These are phyloP conservation scores for Phytophthora quininea DNA, from an alignment of 352 stramenopile species.

Conservation along the genomic window DNA sequence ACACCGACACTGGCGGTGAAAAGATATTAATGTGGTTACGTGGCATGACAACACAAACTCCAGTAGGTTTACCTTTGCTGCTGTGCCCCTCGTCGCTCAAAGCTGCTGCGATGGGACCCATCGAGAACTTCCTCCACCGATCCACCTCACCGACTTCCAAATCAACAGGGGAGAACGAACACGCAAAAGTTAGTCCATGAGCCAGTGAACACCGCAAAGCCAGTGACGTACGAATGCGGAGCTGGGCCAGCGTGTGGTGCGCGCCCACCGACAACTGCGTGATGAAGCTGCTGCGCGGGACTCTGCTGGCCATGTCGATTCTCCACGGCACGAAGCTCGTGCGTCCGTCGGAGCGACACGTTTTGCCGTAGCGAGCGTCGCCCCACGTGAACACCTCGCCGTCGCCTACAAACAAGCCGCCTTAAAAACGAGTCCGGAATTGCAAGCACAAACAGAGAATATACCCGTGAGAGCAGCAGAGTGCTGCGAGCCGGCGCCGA, in stretches of 20 bases:
- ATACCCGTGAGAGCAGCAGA: conserved; percentile 60
- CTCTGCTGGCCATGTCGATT: conserved; percentile 23
- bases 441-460: background rate
- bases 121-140: conserved; percentile 69
- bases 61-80: conserved; percentile 16
- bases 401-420: conserved; percentile 32
- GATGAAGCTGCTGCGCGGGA: conserved; percentile 41
- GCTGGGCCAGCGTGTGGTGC: conserved; percentile 63
- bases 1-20: conserved; percentile 24
- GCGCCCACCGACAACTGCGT: conserved; percentile 65
- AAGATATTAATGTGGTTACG: background rate
- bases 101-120: conserved; percentile 32
- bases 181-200: background rate
- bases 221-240: conserved; percentile 45
- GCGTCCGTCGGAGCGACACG: conserved; percentile 38
- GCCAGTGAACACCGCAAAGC: background rate
- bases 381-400: conserved; percentile 77
- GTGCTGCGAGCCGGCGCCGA: conserved; percentile 60
- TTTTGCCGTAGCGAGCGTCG: conserved; percentile 59
- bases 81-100: conserved; percentile 22
- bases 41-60: too few relatives aligned
- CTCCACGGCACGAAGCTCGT: conserved; percentile 74
- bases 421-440: background rate
- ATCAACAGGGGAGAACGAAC: background rate
- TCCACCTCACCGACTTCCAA: conserved; percentile 49